These are phyloP conservation scores for Diutina scorzettiae DNA, from an alignment of 1,139 yeast genomes.

Conservation along the genomic window DNA sequence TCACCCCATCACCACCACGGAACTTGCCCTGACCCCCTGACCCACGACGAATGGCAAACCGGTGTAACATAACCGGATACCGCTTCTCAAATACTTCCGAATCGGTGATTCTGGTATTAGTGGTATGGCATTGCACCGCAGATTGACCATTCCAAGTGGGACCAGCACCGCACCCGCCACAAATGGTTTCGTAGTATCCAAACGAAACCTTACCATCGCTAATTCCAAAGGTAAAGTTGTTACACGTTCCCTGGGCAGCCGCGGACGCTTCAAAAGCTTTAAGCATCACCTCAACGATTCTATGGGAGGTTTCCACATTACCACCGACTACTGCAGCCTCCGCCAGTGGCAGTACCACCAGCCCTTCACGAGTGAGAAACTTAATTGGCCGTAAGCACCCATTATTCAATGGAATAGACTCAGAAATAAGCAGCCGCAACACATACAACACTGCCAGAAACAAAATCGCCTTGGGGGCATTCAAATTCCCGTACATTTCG, in stretches of 20 bases:
- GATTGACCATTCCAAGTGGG: slow-evolving; percentile 48
- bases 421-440: slow-evolving; percentile 59
- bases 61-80: slow-evolving; percentile 49
- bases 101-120: slow-evolving; percentile 61
- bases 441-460: slow-evolving; percentile 76
- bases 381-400: slow-evolving; percentile 66
- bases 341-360: slow-evolving; percentile 55
- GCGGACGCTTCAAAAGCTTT: slow-evolving; percentile 53
- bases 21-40: slow-evolving; percentile 50
- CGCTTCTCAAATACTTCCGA: slow-evolving; percentile 57
- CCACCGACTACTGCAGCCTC: slow-evolving; percentile 88
- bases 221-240: slow-evolving; percentile 59
- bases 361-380: slow-evolving; percentile 46
- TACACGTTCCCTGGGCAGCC: slow-evolving; percentile 67
- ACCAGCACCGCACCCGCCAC: slow-evolving; percentile 65
- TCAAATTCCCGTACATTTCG: slow-evolving; percentile 48
- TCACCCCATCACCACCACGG: slow-evolving; percentile 51
- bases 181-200: slow-evolving; percentile 64
- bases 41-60: slow-evolving; percentile 38
- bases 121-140: slow-evolving; percentile 63
- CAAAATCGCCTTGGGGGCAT: slow-evolving; percentile 60
- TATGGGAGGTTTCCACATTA: slow-evolving; percentile 77
- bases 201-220: slow-evolving; percentile 33
- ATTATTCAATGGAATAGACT: slow-evolving; percentile 74
- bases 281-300: slow-evolving; percentile 69